Percentiles rank a stretch among this genome's conserved stretches.
These are phyloP conservation scores for Pachysandra terminalis DNA, from an alignment of 164 flowering plant species.

Conservation along the genomic window DNA sequence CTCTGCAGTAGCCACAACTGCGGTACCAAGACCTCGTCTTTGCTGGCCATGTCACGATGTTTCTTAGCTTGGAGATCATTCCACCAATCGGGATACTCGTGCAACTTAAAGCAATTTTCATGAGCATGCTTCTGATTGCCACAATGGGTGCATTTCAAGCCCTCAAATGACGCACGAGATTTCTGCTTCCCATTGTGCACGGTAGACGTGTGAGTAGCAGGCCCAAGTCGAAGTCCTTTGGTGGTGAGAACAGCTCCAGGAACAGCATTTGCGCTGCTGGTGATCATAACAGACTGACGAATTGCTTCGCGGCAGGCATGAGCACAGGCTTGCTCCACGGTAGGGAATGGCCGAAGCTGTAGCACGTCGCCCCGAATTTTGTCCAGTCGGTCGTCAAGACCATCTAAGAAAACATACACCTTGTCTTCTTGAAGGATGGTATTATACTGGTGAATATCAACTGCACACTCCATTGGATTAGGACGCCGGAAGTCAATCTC, in stretches of 20 bases:
- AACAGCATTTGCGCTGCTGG: neutral
- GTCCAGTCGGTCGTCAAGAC: neutral
- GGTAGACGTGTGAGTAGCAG: neutral
- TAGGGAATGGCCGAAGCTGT: neutral
- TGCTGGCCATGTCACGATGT: neutral
- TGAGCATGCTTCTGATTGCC: slow-evolving; percentile 8
- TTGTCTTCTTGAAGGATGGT: slow-evolving; percentile 3
- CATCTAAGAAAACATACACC: slow-evolving; percentile 5
- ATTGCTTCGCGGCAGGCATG: neutral
- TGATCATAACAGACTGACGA: neutral
- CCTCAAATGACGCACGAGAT: neutral
- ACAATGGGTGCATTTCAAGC: slow-evolving; percentile 14
- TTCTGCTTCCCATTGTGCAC: slow-evolving; percentile 3
- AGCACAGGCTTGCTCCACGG: neutral
- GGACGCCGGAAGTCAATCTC: slow-evolving; percentile 7
- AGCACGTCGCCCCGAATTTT: neutral
- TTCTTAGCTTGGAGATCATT: neutral
- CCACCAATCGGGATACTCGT: slow-evolving; percentile 26
- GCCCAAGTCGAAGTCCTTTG: neutral
- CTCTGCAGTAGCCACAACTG: neutral
- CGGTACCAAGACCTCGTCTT: neutral
- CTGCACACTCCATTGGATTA: slow-evolving; percentile 6
- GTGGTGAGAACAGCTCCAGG: neutral
- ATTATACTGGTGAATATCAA: slow-evolving; percentile 6
- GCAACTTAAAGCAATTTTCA: slow-evolving; percentile 13